Evolutionary conservation across 306 rosid genomes (phyloP).

Genomic region (Luffa aegyptiaca): DNA sequence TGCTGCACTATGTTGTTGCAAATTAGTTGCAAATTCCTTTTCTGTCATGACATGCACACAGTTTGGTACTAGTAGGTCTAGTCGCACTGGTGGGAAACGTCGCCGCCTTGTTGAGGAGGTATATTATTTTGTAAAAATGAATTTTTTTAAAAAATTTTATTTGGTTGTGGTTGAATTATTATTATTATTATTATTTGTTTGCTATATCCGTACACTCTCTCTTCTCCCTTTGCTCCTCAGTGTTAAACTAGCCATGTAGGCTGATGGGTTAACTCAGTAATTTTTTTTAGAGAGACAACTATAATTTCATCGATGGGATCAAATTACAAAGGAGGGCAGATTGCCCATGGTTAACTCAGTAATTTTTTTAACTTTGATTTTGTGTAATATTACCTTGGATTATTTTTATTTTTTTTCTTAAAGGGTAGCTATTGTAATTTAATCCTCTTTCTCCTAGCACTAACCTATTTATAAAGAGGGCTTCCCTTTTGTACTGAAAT

Average conservation of each 20-base stretch:
- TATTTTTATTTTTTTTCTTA: not conserved
- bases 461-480: not conserved
- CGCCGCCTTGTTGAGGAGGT: constrained; percentile 90
- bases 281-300: no score
- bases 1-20: constrained; percentile 96
- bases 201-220: not conserved
- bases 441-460: not conserved
- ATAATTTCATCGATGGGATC: no score
- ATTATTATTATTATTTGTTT: not conserved
- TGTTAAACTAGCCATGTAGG: not conserved
- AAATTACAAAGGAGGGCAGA: no score
- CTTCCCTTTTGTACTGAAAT: not conserved
- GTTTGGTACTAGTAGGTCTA: constrained; percentile 60
- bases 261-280: not conserved
- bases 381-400: not conserved
- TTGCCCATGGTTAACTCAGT: no score
- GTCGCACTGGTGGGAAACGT: constrained; percentile 73
- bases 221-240: not conserved
- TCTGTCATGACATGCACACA: constrained; percentile 46
- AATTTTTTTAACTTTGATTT: not conserved
- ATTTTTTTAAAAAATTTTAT: not conserved
- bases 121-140: not conserved
- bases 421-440: not conserved
- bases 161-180: not conserved
- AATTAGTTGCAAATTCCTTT: constrained; percentile 76